A percentile compares a stretch with the other conserved stretches of the same genome.
Conservation (phyloP, 345 rosid genomes). For the Murraya paniculata region DNA sequence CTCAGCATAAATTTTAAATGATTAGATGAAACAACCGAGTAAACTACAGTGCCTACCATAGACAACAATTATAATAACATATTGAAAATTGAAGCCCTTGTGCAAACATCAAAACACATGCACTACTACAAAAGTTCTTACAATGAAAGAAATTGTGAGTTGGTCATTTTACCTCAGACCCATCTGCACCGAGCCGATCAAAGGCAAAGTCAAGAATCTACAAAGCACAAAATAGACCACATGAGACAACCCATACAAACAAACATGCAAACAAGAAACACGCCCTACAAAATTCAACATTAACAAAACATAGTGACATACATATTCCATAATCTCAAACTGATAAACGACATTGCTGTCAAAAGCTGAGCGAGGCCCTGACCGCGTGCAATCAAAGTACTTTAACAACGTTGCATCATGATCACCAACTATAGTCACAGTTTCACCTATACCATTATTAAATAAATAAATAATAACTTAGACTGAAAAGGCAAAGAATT, state of each 20-base stretch:
- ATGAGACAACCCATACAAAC: not conserved
- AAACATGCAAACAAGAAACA: not conserved
- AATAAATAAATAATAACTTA: not conserved
- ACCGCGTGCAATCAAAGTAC: constrained; percentile 91
- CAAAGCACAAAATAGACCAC: constrained; percentile 7
- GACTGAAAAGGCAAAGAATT: not conserved
- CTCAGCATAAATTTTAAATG: no score
- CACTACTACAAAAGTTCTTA: not conserved
- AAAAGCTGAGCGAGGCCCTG: constrained; percentile 90
- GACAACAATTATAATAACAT: not conserved
- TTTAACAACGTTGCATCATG: constrained; percentile 70
- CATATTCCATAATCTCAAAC: constrained; percentile 97
- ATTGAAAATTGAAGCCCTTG: not conserved
- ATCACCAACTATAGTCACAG: constrained; percentile 87
- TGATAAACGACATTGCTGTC: constrained; percentile 91
- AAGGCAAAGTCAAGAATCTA: constrained; percentile 93
- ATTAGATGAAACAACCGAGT: not conserved
- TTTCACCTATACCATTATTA: constrained; percentile 57
- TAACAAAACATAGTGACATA: constrained; percentile 22
- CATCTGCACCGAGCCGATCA: constrained; percentile 88
- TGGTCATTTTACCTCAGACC: constrained; percentile 51
- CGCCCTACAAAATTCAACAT: not conserved
- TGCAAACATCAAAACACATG: not conserved
- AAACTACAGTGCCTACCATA: not conserved
- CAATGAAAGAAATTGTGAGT: not conserved